Conservation (phyloP, 495 filamentous ascomycete genomes). For the Lichina pygmaea region DNA sequence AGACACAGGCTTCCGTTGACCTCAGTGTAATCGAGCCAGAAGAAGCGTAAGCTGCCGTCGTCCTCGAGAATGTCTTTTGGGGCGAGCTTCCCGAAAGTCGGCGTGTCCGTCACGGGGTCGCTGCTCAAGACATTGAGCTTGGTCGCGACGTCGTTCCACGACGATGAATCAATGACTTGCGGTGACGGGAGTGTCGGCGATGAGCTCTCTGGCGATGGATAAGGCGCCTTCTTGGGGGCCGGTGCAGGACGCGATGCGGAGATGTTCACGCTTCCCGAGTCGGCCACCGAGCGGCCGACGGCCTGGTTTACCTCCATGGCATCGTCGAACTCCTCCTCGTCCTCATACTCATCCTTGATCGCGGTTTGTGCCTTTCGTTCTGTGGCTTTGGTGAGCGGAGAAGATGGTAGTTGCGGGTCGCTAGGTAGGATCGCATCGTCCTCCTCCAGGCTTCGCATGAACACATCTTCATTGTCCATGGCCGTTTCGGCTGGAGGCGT, state of each 20-base stretch:
- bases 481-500: slow-evolving; percentile 13
- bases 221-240: slow-evolving; percentile 34
- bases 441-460: slow-evolving; percentile 16
- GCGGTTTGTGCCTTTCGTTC: slow-evolving; percentile 35
- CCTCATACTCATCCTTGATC: slow-evolving; percentile 31
- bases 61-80: slow-evolving; percentile 61
- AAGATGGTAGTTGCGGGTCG: slow-evolving; percentile 55
- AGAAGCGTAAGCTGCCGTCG: slow-evolving; percentile 78
- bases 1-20: slow-evolving; percentile 76
- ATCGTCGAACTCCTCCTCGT: slow-evolving; percentile 54
- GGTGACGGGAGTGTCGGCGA: slow-evolving; percentile 37
- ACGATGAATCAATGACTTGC: slow-evolving; percentile 45
- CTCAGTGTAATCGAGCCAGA: slow-evolving; percentile 93
- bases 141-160: slow-evolving; percentile 68
- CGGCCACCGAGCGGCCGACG: slow-evolving; percentile 32
- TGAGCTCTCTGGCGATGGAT: slow-evolving; percentile 44
- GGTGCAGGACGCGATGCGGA: slow-evolving; percentile 55
- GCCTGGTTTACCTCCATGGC: slow-evolving; percentile 66
- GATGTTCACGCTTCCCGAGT: slow-evolving; percentile 52
- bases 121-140: slow-evolving; percentile 66
- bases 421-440: slow-evolving; percentile 58
- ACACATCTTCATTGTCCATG: slow-evolving; percentile 31
- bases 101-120: slow-evolving; percentile 28
- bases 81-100: slow-evolving; percentile 47
- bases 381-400: slow-evolving; percentile 55